These are phyloP conservation scores for Camellia japonica DNA, from an alignment of 148 eudicot species.

Conservation along the genomic window DNA sequence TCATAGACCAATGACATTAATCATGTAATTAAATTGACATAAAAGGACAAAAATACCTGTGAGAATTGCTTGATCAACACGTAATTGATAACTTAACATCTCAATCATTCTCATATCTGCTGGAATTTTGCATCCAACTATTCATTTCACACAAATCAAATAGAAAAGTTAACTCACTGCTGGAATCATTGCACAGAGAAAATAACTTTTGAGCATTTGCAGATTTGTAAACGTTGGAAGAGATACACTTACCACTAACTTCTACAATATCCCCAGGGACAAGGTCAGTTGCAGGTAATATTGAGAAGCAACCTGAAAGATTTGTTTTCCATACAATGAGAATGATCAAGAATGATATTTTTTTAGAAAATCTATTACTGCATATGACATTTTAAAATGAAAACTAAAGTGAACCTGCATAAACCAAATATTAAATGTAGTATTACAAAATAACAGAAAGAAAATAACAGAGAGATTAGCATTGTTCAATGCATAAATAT, in stretches of 20 bases:
- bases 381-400: not conserved
- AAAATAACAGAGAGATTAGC: not conserved
- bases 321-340: constrained; percentile 15
- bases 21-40: not conserved
- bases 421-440: not conserved
- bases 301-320: constrained; percentile 83
- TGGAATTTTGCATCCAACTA: constrained; percentile 97
- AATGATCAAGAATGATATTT: not conserved
- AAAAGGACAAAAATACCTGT: constrained; percentile 50
- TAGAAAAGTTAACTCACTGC: not conserved
- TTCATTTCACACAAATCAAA: constrained; percentile 18
- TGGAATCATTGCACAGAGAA: not conserved
- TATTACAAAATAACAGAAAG: not conserved
- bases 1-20: not conserved
- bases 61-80: constrained; percentile 98
- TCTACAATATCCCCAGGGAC: constrained; percentile 99
- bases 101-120: constrained; percentile 97
- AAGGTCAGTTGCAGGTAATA: constrained; percentile 87
- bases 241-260: constrained; percentile 65
- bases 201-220: not conserved
- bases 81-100: constrained; percentile 83
- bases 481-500: not conserved
- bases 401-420: not conserved
- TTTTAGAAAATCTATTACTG: not conserved
- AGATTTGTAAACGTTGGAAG: not conserved